Evolutionary conservation across 768 basidiomycete genomes (phyloP).

Genomic region (Amylocystis lapponica): DNA sequence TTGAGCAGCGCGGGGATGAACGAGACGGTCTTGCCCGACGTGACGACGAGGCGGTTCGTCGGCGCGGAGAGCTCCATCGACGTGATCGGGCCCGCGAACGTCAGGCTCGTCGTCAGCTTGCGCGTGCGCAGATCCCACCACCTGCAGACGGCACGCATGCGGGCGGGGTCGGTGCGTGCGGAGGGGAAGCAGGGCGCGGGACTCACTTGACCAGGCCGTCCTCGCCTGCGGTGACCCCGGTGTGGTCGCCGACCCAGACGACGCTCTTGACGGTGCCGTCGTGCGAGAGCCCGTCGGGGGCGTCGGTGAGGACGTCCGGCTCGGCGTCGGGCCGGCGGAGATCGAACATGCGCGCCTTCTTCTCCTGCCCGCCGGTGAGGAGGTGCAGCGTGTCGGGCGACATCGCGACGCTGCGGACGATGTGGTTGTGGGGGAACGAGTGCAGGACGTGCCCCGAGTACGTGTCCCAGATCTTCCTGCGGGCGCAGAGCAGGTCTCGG

Average conservation of each 20-base stretch:
- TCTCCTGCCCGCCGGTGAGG: slow-evolving; percentile 93
- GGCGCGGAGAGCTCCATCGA: slow-evolving; percentile 89
- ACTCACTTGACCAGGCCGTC: slow-evolving; percentile 85
- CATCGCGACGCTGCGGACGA: slow-evolving; percentile 91
- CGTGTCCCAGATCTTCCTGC: slow-evolving; percentile 96
- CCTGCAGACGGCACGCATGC: slow-evolving; percentile 34
- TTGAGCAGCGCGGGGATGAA: slow-evolving; percentile 78
- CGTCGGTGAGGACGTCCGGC: slow-evolving; percentile 70
- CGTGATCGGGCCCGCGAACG: slow-evolving; percentile 76
- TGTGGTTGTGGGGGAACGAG: slow-evolving; percentile 98
- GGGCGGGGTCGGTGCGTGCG: neutral
- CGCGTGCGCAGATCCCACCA: slow-evolving; percentile 96
- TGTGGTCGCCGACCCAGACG: slow-evolving; percentile 86
- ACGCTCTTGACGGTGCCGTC: slow-evolving; percentile 91
- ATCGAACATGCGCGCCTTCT: slow-evolving; percentile 95
- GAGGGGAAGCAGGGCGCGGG: neutral
- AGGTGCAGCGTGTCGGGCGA: slow-evolving; percentile 66
- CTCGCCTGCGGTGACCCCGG: slow-evolving; percentile 86
- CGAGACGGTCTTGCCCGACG: slow-evolving; percentile 86
- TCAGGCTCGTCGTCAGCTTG: slow-evolving; percentile 60
- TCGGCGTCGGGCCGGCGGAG: slow-evolving; percentile 81
- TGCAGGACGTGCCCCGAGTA: slow-evolving; percentile 82
- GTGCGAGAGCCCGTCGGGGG: slow-evolving; percentile 56
- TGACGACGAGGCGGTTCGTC: slow-evolving; percentile 81
- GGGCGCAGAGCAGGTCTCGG: slow-evolving; percentile 10